Base-by-base conservation (phyloP, 768 basidiomycete species). In the Cyathus striatus region DNA sequence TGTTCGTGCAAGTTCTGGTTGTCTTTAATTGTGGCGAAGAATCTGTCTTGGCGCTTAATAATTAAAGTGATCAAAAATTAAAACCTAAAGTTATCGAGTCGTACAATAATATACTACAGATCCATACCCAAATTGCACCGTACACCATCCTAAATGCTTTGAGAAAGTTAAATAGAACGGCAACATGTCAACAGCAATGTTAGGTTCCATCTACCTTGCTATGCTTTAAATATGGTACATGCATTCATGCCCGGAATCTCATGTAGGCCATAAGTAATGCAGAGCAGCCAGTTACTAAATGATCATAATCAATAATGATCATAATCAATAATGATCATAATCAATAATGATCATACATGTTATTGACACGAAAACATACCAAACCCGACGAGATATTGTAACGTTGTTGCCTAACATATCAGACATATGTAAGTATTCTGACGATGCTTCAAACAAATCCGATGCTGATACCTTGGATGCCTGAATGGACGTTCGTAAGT, bases 231-330 rank as follows among this genome's bases (percentile, higher is more conserved):
- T n/a, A n/a, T n/a, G n/a, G n/a, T n/a, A n/a, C 30, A 32, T 32
- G 12, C 12, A 32, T 12, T 32, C 30, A 32, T 32, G 30, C 12
- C 12, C 76, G 70, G 59, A 92, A 92, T 46, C 89, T 77, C 55
- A 90, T 59, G 61, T 92, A 92, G 17, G 90, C 89, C 86, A 92
- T 89, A 36, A 92, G 69, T 34, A 92, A 65, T 17, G 90, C 89
- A 9, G 86, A 86, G 53, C 87, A 87, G 49, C 90, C 89, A 35
- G 89, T 90, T 27, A 90, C 89, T 90, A 32, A 32, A 51, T 33
- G 27, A n/a, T 32, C 42, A 24, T 34, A 32, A 57, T 52, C 20
- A 37, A 26, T 18, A 26, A 27, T 21, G 22, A 20, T 12, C 32
- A 23, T 39, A 21, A 33, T 16, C 20, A 21, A 32, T 6, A 34